Evolutionary conservation across 441 rosid species (phyloP).

Genomic region (Pelargonium fulgidum): DNA sequence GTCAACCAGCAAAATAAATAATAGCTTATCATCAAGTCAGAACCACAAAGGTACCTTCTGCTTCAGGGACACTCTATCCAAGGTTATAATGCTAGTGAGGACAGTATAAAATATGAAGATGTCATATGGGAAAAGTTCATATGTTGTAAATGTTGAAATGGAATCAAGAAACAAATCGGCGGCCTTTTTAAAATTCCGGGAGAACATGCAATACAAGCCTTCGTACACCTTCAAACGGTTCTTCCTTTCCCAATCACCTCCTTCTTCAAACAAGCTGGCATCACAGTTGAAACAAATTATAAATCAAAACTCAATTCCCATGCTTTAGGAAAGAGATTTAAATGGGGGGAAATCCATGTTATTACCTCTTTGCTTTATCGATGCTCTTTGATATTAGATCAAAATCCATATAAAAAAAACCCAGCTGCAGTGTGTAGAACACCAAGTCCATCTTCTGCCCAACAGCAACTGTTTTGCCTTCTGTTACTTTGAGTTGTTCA

Average conservation of each 20-base stretch:
- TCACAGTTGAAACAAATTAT: slow-evolving; percentile 12
- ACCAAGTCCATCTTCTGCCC: slow-evolving; percentile 98
- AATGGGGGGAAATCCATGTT: neutral
- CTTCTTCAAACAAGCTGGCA: slow-evolving; percentile 93
- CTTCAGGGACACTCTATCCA: slow-evolving; percentile 94
- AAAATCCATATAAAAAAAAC: slow-evolving; percentile 90
- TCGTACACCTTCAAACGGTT: slow-evolving; percentile 94
- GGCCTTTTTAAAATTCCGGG: slow-evolving; percentile 86
- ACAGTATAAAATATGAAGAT: slow-evolving; percentile 93
- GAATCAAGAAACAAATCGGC: slow-evolving; percentile 84
- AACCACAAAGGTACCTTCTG: slow-evolving; percentile 58
- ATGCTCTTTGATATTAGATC: slow-evolving; percentile 88
- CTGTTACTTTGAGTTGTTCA: slow-evolving; percentile 87
- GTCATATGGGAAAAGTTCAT: slow-evolving; percentile 91
- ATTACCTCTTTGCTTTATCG: slow-evolving; percentile 73
- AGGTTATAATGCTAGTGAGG: slow-evolving; percentile 83
- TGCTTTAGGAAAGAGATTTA: slow-evolving; percentile 2
- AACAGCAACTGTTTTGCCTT: slow-evolving; percentile 95
- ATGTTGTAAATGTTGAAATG: slow-evolving; percentile 97
- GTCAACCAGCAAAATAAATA: neutral
- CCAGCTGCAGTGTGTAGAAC: slow-evolving; percentile 78
- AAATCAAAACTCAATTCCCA: slow-evolving; percentile 8
- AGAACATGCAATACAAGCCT: slow-evolving; percentile 90
- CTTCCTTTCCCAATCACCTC: slow-evolving; percentile 99
- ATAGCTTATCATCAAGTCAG: neutral